These are phyloP conservation scores for Wallacemonas rigidus DNA, from an alignment of 208 protist genomes.

Conservation along the genomic window DNA sequence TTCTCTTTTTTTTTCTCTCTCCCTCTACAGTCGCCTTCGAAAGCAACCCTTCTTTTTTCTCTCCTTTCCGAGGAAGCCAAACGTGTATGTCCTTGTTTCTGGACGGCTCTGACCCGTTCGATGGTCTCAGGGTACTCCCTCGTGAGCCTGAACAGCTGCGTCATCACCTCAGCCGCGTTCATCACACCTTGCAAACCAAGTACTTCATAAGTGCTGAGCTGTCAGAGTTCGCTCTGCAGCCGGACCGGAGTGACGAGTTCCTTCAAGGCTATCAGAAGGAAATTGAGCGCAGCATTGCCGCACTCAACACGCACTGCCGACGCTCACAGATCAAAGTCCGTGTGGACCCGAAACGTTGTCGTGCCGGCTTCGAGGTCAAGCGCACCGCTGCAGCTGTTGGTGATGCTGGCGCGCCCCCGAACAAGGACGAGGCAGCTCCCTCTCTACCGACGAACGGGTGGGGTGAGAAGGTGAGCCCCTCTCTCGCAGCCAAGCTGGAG, in stretches of 20 bases:
- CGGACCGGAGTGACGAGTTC: conserved; percentile 65
- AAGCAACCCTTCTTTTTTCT: background rate
- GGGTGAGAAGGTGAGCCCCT: conserved; percentile 16
- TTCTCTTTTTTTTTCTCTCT: background rate
- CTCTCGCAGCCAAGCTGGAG: conserved; percentile 19
- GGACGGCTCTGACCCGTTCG: conserved; percentile 60
- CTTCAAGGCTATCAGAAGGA: conserved; percentile 64
- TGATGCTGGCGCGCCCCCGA: background rate
- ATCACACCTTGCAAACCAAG: conserved; percentile 72
- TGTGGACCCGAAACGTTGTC: conserved; percentile 57
- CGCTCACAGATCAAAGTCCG: conserved; percentile 60
- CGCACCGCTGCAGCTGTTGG: background rate
- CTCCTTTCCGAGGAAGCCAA: background rate
- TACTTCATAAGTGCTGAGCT: conserved; percentile 64
- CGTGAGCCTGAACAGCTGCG: conserved; percentile 52
- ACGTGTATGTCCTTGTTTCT: conserved; percentile 29
- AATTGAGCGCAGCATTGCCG: conserved; percentile 55
- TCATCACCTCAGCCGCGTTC: conserved; percentile 65
- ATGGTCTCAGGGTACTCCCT: conserved; percentile 65
- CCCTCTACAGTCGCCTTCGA: background rate
- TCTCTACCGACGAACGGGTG: background rate
- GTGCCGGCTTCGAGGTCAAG: conserved; percentile 50
- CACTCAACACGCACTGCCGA: conserved; percentile 50
- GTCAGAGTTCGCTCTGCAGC: conserved; percentile 68
- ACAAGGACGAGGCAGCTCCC: background rate